Percentiles rank a stretch among this genome's conserved stretches.
Evolutionary conservation across 2,329 filamentous ascomycete genomes (phyloP).

Genomic region (Penicillium italicum): DNA sequence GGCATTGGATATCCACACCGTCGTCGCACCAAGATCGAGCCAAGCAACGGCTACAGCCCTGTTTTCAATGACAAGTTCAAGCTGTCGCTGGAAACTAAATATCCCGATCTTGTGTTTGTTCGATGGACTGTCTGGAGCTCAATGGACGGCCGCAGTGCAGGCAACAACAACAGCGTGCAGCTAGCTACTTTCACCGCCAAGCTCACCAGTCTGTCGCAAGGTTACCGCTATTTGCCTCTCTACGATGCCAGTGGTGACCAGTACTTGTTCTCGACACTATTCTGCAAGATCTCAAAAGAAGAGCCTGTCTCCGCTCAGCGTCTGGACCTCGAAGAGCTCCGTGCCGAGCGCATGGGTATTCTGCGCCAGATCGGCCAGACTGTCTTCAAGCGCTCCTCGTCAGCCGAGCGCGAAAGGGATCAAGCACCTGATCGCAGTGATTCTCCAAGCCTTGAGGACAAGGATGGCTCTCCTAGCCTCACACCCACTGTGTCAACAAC

Average conservation of each 20-base stretch:
- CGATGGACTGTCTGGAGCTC: conserved; percentile 90
- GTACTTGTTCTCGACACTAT: conserved; percentile 90
- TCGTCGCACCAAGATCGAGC: conserved; percentile 73
- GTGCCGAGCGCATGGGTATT: conserved; percentile 41
- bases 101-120: conserved; percentile 88
- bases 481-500: conserved; percentile 37
- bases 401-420: conserved; percentile 39
- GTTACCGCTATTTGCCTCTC: conserved; percentile 87
- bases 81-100: conserved; percentile 86
- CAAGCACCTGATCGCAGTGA: conserved; percentile 29
- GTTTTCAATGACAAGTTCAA: conserved; percentile 75
- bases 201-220: conserved; percentile 80
- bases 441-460: conserved; percentile 31
- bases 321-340: conserved; percentile 38
- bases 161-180: conserved; percentile 58
- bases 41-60: conserved; percentile 91
- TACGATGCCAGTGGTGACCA: conserved; percentile 86
- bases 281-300: conserved; percentile 76
- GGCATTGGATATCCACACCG: conserved; percentile 70
- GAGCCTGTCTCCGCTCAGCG: conserved; percentile 45
- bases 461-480: conserved; percentile 33
- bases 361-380: conserved; percentile 44
- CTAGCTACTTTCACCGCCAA: conserved; percentile 92
- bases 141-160: conserved; percentile 67
- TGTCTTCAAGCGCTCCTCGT: conserved; percentile 44